Percentiles rank a stretch among this genome's conserved stretches.
Evolutionary conservation across 257 asterid genomes (phyloP).

Genomic region (Jacaranda mimosifolia): DNA sequence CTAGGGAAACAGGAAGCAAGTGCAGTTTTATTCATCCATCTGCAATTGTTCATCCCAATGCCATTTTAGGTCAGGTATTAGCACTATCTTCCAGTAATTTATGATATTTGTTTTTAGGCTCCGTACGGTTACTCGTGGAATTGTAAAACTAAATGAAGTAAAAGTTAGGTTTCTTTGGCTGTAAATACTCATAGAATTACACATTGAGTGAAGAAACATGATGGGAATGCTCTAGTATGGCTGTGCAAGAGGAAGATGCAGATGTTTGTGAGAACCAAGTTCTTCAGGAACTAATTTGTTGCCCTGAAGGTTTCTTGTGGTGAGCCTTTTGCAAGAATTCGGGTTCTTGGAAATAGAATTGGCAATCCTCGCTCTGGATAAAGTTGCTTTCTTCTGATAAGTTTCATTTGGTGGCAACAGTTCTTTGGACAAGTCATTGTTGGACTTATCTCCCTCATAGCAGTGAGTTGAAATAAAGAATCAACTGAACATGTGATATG

Average conservation of each 20-base stretch:
- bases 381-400: neutral
- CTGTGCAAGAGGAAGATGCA: neutral
- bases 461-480: conserved; percentile 13
- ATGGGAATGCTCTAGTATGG: conserved; percentile 1
- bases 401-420: neutral
- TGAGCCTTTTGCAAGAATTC: neutral
- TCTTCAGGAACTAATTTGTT: neutral
- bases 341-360: conserved; percentile 15
- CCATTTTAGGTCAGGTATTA: conserved; percentile 76
- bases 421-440: conserved; percentile 12
- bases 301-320: neutral
- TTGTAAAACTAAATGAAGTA: neutral
- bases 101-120: neutral
- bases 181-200: neutral
- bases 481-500: neutral
- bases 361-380: neutral
- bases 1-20: conserved; percentile 28
- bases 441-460: conserved; percentile 1
- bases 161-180: no score
- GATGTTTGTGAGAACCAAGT: neutral
- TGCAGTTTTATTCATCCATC: conserved; percentile 66
- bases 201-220: conserved; percentile 8
- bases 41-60: conserved; percentile 73
- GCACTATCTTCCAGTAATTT: conserved; percentile 1
- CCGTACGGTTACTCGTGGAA: neutral